phyloP scores from a whole-genome alignment of 1,284 basidiomycete species.

The Taiwanofungus camphoratus region DNA sequence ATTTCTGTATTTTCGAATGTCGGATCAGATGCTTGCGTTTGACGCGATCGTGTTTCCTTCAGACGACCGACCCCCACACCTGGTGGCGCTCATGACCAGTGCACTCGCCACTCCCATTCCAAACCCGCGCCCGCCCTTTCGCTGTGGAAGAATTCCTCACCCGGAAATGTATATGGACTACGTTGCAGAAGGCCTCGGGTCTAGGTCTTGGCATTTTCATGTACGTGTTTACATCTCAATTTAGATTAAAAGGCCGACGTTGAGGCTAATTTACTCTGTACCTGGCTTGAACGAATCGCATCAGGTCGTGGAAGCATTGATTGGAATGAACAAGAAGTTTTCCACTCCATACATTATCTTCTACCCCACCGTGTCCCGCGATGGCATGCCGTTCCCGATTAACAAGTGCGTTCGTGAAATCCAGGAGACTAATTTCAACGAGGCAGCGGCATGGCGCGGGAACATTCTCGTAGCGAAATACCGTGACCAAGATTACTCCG shows the following conservation, averaged over 20 bases:
- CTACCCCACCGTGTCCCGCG: conserved; percentile 66
- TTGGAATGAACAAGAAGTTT: conserved; percentile 74
- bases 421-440: conserved; percentile 54
- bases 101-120: conserved; percentile 40
- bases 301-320: conserved; percentile 67
- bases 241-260: conserved; percentile 15
- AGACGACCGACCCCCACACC: conserved; percentile 51
- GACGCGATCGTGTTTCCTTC: conserved; percentile 45
- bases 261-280: conserved; percentile 14
- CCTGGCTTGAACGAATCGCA: conserved; percentile 2
- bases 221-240: conserved; percentile 33
- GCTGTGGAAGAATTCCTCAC: conserved; percentile 57
- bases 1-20: conserved; percentile 19
- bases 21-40: conserved; percentile 56
- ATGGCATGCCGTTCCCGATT: conserved; percentile 72
- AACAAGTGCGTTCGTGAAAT: conserved; percentile 71
- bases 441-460: conserved; percentile 66
- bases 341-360: conserved; percentile 73
- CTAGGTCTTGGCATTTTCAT: conserved; percentile 66
- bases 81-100: conserved; percentile 68
- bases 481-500: conserved; percentile 58
- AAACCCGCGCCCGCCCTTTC: conserved; percentile 29
- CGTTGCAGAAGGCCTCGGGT: conserved; percentile 63
- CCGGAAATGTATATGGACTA: conserved; percentile 81
- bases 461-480: conserved; percentile 76